Base-by-base conservation (phyloP, 331 rosid species). In the Cydonia oblonga region DNA sequence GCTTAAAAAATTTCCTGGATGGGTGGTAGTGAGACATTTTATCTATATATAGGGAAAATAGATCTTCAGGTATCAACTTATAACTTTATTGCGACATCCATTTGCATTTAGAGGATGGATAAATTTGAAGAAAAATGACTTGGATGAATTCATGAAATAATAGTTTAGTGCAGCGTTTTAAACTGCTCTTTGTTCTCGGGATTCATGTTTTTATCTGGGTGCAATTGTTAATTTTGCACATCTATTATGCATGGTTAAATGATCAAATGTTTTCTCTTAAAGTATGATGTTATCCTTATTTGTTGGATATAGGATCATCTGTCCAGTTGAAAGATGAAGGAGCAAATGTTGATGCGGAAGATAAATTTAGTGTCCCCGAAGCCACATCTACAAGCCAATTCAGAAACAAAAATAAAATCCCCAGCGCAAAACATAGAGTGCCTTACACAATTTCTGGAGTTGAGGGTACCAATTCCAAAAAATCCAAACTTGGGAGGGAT, bases 401-500 rank as follows among this genome's bases (percentile, higher is more conserved):
- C 32, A 80, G 76, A 83, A 90, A 82, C 62, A 83, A 76, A 82
- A 80, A 46, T 76, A 85, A 80, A 83, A 64, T 73, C 52, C n/a
- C 51, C 1, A 76, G 78, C 28, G 58, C 58, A 25, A 86, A 83
- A 64, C 84, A 80, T 56, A 82, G 78, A 76, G 80, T 24, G 20
- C 61, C 70, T 71, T 65, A 26, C 75, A 30, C 84, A 78, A 75
- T 70, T 65, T 81, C 85, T 71, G 80, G 73, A 77, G 61, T 76
- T 78, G 92, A 86, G 70, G 68, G 77, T 81, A 64, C 86, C 38
- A 71, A 66, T 46, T 62, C 82, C 68, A 85, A 74, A 82, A 86
- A 82, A 65, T 86, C 90, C 63, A 90, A 89, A 81, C 73, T 84
- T 70, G 90, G 90, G 74, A 86, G 81, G 72, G 96, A 77, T 67